phyloP scores from a whole-genome alignment of 2,329 filamentous ascomycete genomes.

The Curvularia eragrostidis region DNA sequence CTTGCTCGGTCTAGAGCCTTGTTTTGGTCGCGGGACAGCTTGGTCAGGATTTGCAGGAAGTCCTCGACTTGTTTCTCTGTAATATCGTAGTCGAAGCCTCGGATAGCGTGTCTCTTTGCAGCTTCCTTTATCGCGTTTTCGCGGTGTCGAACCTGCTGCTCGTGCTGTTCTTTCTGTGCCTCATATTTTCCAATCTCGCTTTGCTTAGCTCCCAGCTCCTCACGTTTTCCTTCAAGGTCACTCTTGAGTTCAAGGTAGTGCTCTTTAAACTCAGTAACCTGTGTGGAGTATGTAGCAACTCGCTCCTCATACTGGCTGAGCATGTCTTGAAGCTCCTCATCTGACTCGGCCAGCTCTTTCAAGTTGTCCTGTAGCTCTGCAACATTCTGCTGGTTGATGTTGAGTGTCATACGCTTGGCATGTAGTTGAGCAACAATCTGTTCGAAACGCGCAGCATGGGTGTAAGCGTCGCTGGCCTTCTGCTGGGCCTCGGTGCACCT shows the following conservation, averaged over 20 bases:
- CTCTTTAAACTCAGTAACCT: slow-evolving; percentile 67
- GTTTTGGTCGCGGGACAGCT: slow-evolving; percentile 78
- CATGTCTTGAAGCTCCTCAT: slow-evolving; percentile 74
- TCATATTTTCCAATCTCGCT: slow-evolving; percentile 77
- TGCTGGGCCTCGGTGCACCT: slow-evolving; percentile 47
- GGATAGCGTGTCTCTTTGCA: slow-evolving; percentile 77
- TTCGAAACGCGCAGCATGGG: slow-evolving; percentile 75
- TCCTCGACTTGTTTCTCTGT: slow-evolving; percentile 74
- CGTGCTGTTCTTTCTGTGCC: slow-evolving; percentile 86
- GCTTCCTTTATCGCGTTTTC: slow-evolving; percentile 78
- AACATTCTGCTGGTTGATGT: slow-evolving; percentile 73
- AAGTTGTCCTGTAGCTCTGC: slow-evolving; percentile 74
- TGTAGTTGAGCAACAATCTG: slow-evolving; percentile 76
- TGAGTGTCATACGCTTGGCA: slow-evolving; percentile 76
- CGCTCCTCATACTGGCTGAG: slow-evolving; percentile 80
- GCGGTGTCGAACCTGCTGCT: slow-evolving; percentile 76
- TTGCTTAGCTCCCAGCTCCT: slow-evolving; percentile 55
- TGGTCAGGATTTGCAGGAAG: slow-evolving; percentile 80
- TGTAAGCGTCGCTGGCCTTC: slow-evolving; percentile 70
- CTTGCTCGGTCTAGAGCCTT: slow-evolving; percentile 76
- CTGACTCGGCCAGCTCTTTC: slow-evolving; percentile 77
- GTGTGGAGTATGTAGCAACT: slow-evolving; percentile 68
- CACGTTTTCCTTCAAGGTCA: slow-evolving; percentile 57
- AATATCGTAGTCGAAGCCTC: slow-evolving; percentile 82
- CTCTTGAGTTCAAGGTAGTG: slow-evolving; percentile 70